These are phyloP conservation scores for Croton setiger DNA, from an alignment of 441 rosid genomes.

Conservation along the genomic window DNA sequence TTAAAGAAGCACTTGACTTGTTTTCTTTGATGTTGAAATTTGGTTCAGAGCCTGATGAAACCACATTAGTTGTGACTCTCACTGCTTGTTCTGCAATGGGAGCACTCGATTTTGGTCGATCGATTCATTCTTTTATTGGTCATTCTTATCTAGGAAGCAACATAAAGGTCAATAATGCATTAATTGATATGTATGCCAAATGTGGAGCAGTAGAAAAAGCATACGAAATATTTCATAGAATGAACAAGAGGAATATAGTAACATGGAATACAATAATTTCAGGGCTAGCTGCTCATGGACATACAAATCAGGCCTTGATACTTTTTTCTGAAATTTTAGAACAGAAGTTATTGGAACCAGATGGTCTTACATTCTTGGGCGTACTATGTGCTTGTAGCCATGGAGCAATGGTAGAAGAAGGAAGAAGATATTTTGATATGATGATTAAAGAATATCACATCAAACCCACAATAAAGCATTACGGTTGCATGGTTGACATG, in stretches of 20 bases:
- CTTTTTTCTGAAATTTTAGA: slow-evolving; percentile 20
- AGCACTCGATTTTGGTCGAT: slow-evolving; percentile 17
- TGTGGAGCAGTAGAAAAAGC: slow-evolving; percentile 21
- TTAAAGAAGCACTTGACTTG: slow-evolving; percentile 37
- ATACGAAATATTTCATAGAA: slow-evolving; percentile 7
- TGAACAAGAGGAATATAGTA: slow-evolving; percentile 12
- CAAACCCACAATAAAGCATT: slow-evolving; percentile 26
- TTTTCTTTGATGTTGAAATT: slow-evolving; percentile 39
- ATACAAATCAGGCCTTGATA: slow-evolving; percentile 10
- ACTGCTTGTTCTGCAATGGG: slow-evolving; percentile 16
- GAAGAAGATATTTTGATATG: slow-evolving; percentile 17
- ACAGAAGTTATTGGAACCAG: slow-evolving; percentile 11
- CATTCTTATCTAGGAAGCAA: background rate
- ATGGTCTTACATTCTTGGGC: slow-evolving; percentile 21
- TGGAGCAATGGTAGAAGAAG: slow-evolving; percentile 24
- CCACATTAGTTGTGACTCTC: slow-evolving; percentile 17
- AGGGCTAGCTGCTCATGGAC: slow-evolving; percentile 20
- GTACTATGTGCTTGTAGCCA: slow-evolving; percentile 24
- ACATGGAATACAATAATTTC: slow-evolving; percentile 26
- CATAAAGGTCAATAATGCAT: slow-evolving; percentile 18
- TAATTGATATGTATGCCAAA: slow-evolving; percentile 26
- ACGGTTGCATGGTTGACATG: slow-evolving; percentile 30
- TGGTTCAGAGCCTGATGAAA: slow-evolving; percentile 19
- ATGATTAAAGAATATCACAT: slow-evolving; percentile 21
- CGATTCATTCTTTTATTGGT: slow-evolving; percentile 19